Base-by-base conservation (phyloP, 768 basidiomycete species). In the Hericium coralloides region DNA sequence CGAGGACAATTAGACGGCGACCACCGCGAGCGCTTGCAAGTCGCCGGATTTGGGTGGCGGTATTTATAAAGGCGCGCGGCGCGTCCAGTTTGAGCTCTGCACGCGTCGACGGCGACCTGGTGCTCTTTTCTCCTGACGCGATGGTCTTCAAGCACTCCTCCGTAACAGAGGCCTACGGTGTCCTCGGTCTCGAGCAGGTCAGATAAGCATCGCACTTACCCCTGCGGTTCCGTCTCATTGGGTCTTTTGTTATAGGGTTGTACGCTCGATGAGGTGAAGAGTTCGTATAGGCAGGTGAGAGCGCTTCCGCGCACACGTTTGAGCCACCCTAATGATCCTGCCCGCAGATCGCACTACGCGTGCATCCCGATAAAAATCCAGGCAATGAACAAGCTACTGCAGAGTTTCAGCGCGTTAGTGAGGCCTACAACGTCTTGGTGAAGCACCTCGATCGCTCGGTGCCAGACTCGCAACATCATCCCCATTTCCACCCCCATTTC, bases 281-380 rank as follows among this genome's bases (percentile, higher is more conserved):
- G 71, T 51, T 75, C 81, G 9, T 90, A 89, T 74, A 88, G 79
- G 66, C 82, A 85, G 77, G 87, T 82, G 49, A 31, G 47, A 31
- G 31, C 31, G 31, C 41, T 6, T 12, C 26, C 1, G 45, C 2
- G 22, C 12, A 25, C 25, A 5, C 23, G 26, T 38, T 8, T 57
- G 48, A 39, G 47, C 55, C 22, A 31, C 37, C 50, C 26, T 50
- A 17, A 14, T 52, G 14, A 22, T 47, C 25, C 48, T 26, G 18
- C 38, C 10, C 45, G 18, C 55, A 86, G 82, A 72, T 83, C 54
- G 86, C 86, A 4, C 72, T 88, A 22, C 76, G 76, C 18, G 85
- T 81, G 0, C 89, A 90, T 70, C 87, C 89, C 8, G 88, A 89
- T 71, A 89, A 89, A 72, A 89, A 89, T 58, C 82, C 76, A 0